phyloP scores from a whole-genome alignment of 768 basidiomycete species.

The Heimioporus sp. region DNA sequence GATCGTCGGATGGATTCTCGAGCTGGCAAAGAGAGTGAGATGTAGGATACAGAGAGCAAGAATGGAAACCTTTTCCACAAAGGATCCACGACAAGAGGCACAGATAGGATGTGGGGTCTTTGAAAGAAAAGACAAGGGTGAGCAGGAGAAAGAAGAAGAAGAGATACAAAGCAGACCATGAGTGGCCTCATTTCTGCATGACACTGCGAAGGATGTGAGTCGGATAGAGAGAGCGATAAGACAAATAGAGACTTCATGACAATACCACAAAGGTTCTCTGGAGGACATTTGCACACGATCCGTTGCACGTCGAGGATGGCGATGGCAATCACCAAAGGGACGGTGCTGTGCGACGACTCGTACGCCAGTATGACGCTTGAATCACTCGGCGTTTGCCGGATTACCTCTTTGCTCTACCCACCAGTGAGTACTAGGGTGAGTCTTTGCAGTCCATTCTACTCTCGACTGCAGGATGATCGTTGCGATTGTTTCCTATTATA shows the following conservation, averaged over 20 bases:
- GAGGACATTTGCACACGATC: slow-evolving; percentile 51
- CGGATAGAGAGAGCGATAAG: not conserved
- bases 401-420: not conserved
- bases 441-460: too few species aligned
- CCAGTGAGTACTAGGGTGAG: too few species aligned
- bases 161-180: slow-evolving; percentile 52
- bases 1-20: slow-evolving; percentile 73
- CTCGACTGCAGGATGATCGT: too few species aligned
- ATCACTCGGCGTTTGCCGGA: slow-evolving; percentile 15
- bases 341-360: not conserved
- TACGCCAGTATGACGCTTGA: too few species aligned
- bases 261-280: slow-evolving; percentile 76
- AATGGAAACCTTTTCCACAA: slow-evolving; percentile 71
- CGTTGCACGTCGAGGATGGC: slow-evolving; percentile 2
- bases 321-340: slow-evolving; percentile 4
- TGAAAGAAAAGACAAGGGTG: slow-evolving; percentile 3
- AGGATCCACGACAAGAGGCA: slow-evolving; percentile 75
- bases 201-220: slow-evolving; percentile 50
- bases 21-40: slow-evolving; percentile 43
- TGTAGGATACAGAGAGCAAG: not conserved
- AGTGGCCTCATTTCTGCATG: slow-evolving; percentile 85
- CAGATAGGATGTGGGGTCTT: slow-evolving; percentile 87
- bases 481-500: too few species aligned
- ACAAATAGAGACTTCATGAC: slow-evolving; percentile 55
- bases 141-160: not conserved